Percentiles rank a stretch among this genome's conserved stretches.
phyloP scores from a whole-genome alignment of 495 filamentous ascomycete genomes.

The Immersiella caudata region DNA sequence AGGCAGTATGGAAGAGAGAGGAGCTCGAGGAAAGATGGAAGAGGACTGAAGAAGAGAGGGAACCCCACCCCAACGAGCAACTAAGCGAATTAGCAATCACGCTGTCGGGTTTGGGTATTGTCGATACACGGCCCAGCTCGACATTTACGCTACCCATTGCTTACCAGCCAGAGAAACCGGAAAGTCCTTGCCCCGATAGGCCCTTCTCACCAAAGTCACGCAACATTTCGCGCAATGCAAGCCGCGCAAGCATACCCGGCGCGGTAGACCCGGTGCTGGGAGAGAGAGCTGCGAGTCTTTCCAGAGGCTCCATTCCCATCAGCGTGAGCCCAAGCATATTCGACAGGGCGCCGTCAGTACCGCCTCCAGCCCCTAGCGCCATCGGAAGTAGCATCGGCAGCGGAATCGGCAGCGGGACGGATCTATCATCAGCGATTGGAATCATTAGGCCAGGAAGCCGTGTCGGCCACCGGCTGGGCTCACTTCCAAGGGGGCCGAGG shows the following conservation, averaged over 20 bases:
- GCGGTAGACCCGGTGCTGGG: constrained; percentile 7
- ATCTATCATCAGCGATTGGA: neutral
- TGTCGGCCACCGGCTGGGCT: constrained; percentile 11
- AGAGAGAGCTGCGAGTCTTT: constrained; percentile 17
- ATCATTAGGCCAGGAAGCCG: constrained; percentile 19
- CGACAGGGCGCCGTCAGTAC: constrained; percentile 6
- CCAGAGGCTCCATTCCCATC: constrained; percentile 20
- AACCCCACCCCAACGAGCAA: neutral
- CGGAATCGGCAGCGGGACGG: neutral
- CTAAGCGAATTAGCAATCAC: constrained; percentile 23
- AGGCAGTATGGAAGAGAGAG: neutral
- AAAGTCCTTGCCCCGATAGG: constrained; percentile 23
- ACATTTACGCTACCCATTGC: constrained; percentile 6
- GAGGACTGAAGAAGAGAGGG: constrained; percentile 1
- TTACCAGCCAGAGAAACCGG: neutral
- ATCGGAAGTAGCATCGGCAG: constrained; percentile 25
- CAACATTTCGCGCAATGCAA: constrained; percentile 27
- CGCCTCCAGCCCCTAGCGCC: neutral
- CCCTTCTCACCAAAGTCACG: constrained; percentile 32
- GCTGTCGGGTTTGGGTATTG: constrained; percentile 19
- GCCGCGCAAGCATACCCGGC: constrained; percentile 11
- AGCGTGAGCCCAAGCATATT: constrained; percentile 18
- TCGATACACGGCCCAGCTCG: constrained; percentile 22
- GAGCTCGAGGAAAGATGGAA: neutral
- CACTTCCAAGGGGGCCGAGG: neutral